Evolutionary conservation across 306 rosid genomes (phyloP).

Genomic region (Cucurbita argyrosperma): DNA sequence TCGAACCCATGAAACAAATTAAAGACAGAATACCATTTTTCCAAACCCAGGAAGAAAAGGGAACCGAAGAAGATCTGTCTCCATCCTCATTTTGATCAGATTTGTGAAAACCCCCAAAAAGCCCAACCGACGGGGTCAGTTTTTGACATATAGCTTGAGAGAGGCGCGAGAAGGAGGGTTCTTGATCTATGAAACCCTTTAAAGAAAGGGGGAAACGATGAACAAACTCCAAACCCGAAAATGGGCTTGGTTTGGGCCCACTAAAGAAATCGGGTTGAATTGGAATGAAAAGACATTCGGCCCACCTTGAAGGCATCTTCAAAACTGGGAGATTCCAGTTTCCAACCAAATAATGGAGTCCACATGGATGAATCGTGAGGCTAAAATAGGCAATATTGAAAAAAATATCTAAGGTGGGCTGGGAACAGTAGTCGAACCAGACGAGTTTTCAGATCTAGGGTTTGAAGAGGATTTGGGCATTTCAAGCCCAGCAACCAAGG

Average conservation of each 20-base stretch:
- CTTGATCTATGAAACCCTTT: neutral
- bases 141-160: neutral
- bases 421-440: neutral
- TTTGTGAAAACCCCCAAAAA: neutral
- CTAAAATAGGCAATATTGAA: slow-evolving; percentile 1
- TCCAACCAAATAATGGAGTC: neutral
- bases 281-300: neutral
- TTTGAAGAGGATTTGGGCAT: slow-evolving; percentile 16
- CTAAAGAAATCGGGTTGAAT: neutral
- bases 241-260: slow-evolving; percentile 3
- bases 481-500: slow-evolving; percentile 22
- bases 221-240: neutral
- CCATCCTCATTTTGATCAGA: neutral
- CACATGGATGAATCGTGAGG: neutral
- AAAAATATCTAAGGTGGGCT: slow-evolving; percentile 3
- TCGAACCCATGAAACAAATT: neutral
- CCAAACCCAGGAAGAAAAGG: slow-evolving; percentile 1
- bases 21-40: neutral
- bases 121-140: neutral
- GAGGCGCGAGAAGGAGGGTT: neutral
- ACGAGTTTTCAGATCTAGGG: neutral
- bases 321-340: neutral
- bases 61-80: neutral
- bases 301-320: neutral
- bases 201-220: neutral